Evolutionary conservation across 2,329 filamentous ascomycete species (phyloP).

Genomic region (Rutstroemia sydowiana): DNA sequence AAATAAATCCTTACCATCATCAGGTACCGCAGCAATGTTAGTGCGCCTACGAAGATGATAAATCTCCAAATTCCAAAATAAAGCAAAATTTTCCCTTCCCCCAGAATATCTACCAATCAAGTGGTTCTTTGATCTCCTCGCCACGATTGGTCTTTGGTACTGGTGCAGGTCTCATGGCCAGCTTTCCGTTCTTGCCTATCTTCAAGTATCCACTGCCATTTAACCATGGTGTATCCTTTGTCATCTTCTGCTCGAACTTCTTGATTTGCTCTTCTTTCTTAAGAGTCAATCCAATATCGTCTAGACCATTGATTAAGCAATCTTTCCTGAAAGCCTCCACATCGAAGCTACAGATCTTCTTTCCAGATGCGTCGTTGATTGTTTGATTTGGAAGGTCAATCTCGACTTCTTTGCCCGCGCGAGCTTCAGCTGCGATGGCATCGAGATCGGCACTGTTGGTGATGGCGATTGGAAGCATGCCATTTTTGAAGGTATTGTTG

Average conservation of each 20-base stretch:
- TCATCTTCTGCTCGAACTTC: constrained; percentile 59
- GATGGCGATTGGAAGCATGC: constrained; percentile 86
- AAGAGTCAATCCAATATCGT: constrained; percentile 90
- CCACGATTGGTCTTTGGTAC: constrained; percentile 82
- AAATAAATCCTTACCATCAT: too few relatives aligned
- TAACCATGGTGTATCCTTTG: constrained; percentile 66
- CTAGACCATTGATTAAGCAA: constrained; percentile 83
- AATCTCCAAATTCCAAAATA: too few relatives aligned
- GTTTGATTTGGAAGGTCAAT: constrained; percentile 78
- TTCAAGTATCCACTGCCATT: constrained; percentile 77
- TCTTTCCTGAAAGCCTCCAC: constrained; percentile 91
- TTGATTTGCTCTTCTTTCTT: constrained; percentile 82
- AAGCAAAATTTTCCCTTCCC: not conserved
- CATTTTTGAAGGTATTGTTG: constrained; percentile 99
- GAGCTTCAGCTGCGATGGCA: constrained; percentile 47
- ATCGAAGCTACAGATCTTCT: constrained; percentile 69
- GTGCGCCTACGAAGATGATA: too few relatives aligned
- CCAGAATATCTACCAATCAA: constrained; percentile 61
- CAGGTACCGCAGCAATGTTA: too few relatives aligned
- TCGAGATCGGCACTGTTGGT: constrained; percentile 26
- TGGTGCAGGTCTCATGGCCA: constrained; percentile 52
- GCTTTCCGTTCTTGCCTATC: constrained; percentile 45
- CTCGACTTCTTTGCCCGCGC: constrained; percentile 74
- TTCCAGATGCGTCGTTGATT: constrained; percentile 68
- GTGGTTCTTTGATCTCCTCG: constrained; percentile 71